Evolutionary conservation across 306 rosid genomes (phyloP).

Genomic region (Carpinus viminea): DNA sequence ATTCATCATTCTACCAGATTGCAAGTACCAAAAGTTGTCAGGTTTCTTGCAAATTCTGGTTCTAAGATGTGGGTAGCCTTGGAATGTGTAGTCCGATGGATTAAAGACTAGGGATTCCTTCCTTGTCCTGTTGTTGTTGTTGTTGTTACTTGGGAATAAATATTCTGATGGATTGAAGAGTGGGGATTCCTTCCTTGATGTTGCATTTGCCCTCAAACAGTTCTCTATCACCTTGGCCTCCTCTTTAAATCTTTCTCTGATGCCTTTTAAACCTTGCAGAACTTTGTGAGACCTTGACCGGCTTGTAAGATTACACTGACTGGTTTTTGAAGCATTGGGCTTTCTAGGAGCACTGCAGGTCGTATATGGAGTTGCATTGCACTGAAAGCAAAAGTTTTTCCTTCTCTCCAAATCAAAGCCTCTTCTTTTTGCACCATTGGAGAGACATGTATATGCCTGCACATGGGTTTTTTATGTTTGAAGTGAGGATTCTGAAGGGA

Average conservation of each 20-base stretch:
- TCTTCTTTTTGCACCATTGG: slow-evolving; percentile 61
- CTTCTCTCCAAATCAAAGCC: slow-evolving; percentile 63
- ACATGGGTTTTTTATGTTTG: neutral
- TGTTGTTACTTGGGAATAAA: slow-evolving; percentile 26
- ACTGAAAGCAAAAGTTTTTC: slow-evolving; percentile 64
- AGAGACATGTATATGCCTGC: slow-evolving; percentile 74
- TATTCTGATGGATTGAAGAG: slow-evolving; percentile 34
- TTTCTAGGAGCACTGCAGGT: slow-evolving; percentile 29
- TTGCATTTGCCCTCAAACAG: slow-evolving; percentile 54
- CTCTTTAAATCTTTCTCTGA: slow-evolving; percentile 71
- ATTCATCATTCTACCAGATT: slow-evolving; percentile 35
- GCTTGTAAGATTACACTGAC: slow-evolving; percentile 34
- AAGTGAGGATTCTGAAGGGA: neutral
- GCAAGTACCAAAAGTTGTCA: slow-evolving; percentile 46
- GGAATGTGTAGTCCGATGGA: slow-evolving; percentile 60
- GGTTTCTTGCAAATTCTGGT: slow-evolving; percentile 38
- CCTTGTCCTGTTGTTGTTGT: slow-evolving; percentile 12
- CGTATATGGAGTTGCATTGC: slow-evolving; percentile 60
- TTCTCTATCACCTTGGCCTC: slow-evolving; percentile 83
- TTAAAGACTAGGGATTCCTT: slow-evolving; percentile 35
- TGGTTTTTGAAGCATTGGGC: slow-evolving; percentile 36
- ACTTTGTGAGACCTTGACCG: slow-evolving; percentile 45
- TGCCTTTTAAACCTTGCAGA: slow-evolving; percentile 43
- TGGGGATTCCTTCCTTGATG: slow-evolving; percentile 49
- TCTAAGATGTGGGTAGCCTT: slow-evolving; percentile 74